These are phyloP conservation scores for Stephania cephalantha DNA, from an alignment of 164 flowering plant genomes.

Conservation along the genomic window DNA sequence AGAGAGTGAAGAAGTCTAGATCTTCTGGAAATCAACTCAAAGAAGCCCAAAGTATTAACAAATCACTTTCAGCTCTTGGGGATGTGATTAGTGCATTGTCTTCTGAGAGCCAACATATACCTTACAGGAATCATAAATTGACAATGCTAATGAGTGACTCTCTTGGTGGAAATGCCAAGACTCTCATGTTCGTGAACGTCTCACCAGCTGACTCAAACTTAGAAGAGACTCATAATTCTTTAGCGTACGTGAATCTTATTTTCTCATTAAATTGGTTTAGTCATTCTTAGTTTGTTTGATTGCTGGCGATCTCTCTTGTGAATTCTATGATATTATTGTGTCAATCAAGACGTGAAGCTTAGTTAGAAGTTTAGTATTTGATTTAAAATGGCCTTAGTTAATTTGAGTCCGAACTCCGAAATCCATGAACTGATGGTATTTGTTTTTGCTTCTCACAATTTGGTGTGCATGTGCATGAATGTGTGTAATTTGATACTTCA, in stretches of 20 bases:
- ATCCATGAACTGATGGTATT: not conserved
- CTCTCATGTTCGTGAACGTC: slow-evolving; percentile 91
- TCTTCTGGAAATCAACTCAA: slow-evolving; percentile 86
- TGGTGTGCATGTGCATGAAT: too few species aligned
- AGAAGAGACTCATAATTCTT: slow-evolving; percentile 89
- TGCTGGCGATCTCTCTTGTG: not conserved
- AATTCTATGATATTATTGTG: not conserved
- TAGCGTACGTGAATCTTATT: slow-evolving; percentile 45
- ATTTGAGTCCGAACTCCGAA: not conserved
- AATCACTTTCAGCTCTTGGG: slow-evolving; percentile 96
- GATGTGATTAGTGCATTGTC: slow-evolving; percentile 96
- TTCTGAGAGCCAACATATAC: slow-evolving; percentile 78
- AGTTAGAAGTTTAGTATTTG: not conserved
- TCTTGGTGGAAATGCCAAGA: slow-evolving; percentile 97
- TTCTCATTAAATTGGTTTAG: not conserved
- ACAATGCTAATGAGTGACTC: slow-evolving; percentile 99
- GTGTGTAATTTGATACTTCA: not conserved
- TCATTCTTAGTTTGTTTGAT: not conserved
- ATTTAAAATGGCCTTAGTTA: not conserved
- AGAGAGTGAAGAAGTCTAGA: slow-evolving; percentile 94
- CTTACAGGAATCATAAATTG: slow-evolving; percentile 90
- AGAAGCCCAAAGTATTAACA: slow-evolving; percentile 98
- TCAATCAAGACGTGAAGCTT: not conserved
- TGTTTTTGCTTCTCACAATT: not conserved
- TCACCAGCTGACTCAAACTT: slow-evolving; percentile 95